Base-by-base conservation (phyloP, 179 eudicot species). In the Sideroxylon spinosum region DNA sequence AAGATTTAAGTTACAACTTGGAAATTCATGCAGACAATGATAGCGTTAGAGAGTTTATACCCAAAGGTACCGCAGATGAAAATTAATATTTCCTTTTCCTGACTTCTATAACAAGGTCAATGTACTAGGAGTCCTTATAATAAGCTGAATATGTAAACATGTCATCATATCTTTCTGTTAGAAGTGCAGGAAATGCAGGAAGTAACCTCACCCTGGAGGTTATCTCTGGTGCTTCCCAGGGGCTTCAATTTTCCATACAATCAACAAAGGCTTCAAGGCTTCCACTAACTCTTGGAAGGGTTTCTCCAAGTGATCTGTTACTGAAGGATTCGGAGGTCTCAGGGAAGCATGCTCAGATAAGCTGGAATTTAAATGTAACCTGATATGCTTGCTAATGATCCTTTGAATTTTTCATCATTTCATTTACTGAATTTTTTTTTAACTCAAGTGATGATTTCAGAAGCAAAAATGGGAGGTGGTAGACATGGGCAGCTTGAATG, bases 401-500 rank as follows among this genome's bases (percentile, higher is more conserved):
- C 71, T 76, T 76, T 50, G 72, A 76, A 25, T 53, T 76, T 29
- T 52, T 49, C 73, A 65, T 76, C 64, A 10, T 32, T 9, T 55
- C 10, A 16, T 64, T 66, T 13, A 19, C 53, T 67, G 46, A 78
- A 70, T n/a, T 78, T 4, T 37, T 37, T 56, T 32, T 50, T 14
- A 11, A 46, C 67, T 68, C 17, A 19, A 66, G 49, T 61, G 2
- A 12, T 77, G 17, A 44, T 82, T 83, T 75, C 88, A 96, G 99
- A 96, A 90, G 75, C 79, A 85, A 73, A 96, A 89, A 81, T 96
- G 99, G 99, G 99, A 96, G 86, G 86, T 94, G 78, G 91, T 94
- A 66, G 99, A 96, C 84, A 86, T 96, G 96, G 99, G 99, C 65
- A 96, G 99, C 87, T 90, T 96, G 73, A 96, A 96, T 82, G 99